These are phyloP conservation scores for Zygosaccharomyces bailii DNA, from an alignment of 805 yeast genomes.

Conservation along the genomic window DNA sequence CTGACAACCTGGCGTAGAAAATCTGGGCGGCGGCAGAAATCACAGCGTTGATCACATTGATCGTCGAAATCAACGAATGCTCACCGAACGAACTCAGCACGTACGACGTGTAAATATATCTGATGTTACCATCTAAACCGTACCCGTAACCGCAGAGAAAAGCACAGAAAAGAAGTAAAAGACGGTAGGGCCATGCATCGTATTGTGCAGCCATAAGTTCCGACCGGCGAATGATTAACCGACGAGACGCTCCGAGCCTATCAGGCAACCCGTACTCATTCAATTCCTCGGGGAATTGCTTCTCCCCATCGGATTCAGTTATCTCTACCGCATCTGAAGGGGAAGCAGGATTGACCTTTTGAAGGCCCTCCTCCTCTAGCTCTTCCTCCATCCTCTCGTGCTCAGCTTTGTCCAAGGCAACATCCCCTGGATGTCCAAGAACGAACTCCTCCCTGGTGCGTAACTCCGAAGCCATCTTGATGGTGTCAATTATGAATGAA, in stretches of 20 bases:
- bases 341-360: not conserved
- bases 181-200: conserved; percentile 34
- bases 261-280: conserved; percentile 16
- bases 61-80: conserved; percentile 51
- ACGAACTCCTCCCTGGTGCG: not conserved
- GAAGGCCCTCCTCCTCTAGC: not conserved
- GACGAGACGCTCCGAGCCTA: conserved; percentile 22
- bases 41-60: conserved; percentile 49
- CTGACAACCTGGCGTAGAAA: conserved; percentile 53
- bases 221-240: conserved; percentile 47
- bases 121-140: conserved; percentile 49
- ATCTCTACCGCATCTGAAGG: not conserved
- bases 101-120: conserved; percentile 48
- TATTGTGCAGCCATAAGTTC: conserved; percentile 50
- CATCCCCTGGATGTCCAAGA: not conserved
- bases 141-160: conserved; percentile 53
- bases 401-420: not conserved
- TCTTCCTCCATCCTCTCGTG: not conserved
- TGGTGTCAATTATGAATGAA: too few relatives aligned
- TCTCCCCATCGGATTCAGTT: conserved; percentile 3
- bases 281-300: not conserved
- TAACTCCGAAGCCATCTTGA: not conserved
- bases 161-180: conserved; percentile 41
- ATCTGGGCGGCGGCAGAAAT: conserved; percentile 58
- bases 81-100: conserved; percentile 48